These are phyloP conservation scores for Blastomyces silverae DNA, from an alignment of 2,329 filamentous ascomycete species.

Conservation along the genomic window DNA sequence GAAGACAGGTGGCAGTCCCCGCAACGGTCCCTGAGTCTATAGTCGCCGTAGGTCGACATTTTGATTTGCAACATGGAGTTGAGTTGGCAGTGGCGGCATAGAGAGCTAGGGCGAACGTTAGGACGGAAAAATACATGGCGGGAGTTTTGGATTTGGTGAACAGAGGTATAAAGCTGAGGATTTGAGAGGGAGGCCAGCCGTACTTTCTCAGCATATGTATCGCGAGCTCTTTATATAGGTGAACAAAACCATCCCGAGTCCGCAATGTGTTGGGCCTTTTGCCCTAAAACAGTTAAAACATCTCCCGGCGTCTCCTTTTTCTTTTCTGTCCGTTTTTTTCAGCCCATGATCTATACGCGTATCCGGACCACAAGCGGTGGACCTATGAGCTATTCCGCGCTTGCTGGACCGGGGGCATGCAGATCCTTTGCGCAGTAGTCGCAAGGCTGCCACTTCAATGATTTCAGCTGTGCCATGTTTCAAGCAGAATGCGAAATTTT, in stretches of 20 bases:
- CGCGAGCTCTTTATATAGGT: neutral
- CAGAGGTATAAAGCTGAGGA: neutral
- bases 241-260: neutral
- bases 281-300: neutral
- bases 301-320: neutral
- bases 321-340: too few species aligned
- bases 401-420: too few species aligned
- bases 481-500: too few species aligned
- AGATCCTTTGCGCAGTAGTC: too few species aligned
- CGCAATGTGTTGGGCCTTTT: neutral
- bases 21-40: slow-evolving; percentile 27
- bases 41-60: slow-evolving; percentile 21
- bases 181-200: neutral
- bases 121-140: neutral
- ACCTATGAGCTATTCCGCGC: too few species aligned
- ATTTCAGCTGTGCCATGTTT: too few species aligned
- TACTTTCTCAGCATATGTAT: neutral
- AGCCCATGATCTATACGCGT: too few species aligned
- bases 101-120: neutral
- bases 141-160: neutral
- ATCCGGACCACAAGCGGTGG: too few species aligned
- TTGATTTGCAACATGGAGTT: neutral
- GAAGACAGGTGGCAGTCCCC: slow-evolving; percentile 26
- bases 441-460: too few species aligned
- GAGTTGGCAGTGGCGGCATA: neutral